phyloP scores from a whole-genome alignment of 1,139 yeast genomes.

The Blastobotrys buckinghamii region DNA sequence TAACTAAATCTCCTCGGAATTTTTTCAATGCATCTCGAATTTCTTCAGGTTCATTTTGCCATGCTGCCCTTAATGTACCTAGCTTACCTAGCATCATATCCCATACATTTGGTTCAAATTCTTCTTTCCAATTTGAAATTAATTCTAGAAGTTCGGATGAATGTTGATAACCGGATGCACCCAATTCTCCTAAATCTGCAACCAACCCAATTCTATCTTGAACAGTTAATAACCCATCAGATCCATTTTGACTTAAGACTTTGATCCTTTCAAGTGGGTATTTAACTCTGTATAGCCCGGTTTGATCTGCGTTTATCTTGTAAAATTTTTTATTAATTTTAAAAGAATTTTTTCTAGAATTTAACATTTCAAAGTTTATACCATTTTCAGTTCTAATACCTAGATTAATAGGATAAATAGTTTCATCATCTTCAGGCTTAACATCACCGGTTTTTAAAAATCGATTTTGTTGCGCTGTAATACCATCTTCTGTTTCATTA shows the following conservation, averaged over 20 bases:
- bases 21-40: constrained; percentile 51
- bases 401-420: constrained; percentile 75
- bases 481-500: constrained; percentile 25
- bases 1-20: constrained; percentile 56
- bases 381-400: constrained; percentile 66
- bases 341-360: constrained; percentile 48
- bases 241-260: constrained; percentile 67
- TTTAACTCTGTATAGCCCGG: constrained; percentile 77
- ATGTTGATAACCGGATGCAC: constrained; percentile 66
- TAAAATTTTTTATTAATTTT: constrained; percentile 43
- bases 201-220: constrained; percentile 85
- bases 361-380: constrained; percentile 55
- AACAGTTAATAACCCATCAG: constrained; percentile 58
- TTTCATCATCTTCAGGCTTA: constrained; percentile 41
- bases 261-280: constrained; percentile 70
- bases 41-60: constrained; percentile 60
- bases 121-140: constrained; percentile 62
- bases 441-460: constrained; percentile 54
- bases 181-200: constrained; percentile 72
- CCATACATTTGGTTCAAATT: constrained; percentile 52
- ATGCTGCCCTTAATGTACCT: constrained; percentile 54
- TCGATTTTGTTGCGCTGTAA: constrained; percentile 44
- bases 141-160: constrained; percentile 61
- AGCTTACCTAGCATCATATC: constrained; percentile 55
- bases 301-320: constrained; percentile 76